Base-by-base conservation (phyloP, 2,329 filamentous ascomycete genomes). In the Mycosphaerelloides madeirae region DNA sequence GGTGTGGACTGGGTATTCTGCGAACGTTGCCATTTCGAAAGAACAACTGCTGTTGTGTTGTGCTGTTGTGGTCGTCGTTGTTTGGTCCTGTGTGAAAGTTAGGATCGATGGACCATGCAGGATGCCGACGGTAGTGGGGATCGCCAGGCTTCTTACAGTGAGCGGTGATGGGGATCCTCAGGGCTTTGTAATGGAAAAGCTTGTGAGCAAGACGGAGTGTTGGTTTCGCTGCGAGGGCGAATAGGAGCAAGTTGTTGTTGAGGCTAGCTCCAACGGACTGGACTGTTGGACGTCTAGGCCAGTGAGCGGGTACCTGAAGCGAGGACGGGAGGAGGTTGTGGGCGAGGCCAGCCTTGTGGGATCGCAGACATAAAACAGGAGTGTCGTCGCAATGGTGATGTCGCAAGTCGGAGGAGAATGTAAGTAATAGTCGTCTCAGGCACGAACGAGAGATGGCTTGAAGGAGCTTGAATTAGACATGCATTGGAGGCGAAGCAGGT, bases 21-120 rank as follows among this genome's bases (percentile, higher is more conserved):
- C 53, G 44, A 49, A 63, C 14, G 60, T 60, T 16, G 59, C 50
- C 61, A 64, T 64, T 41, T 14, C 43, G 34, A 29, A 29, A 20
- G 22, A 25, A 9, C 22, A 25, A 25, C 59, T 15, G 59, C 50
- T 59, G 63, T 64, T 41, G 16, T 43, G 34, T 29, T 29, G 31
- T 32, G 13, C 15, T 36, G 28, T 15, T 29, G 38, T 29, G 9
- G 13, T 19, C n/a, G 31, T 41, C 29, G 39, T 15, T 31, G 41
- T 19, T 15, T 18, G 28, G 18, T 25, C n/a, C 33, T 35, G 11
- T 12, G 8, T 19, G 33, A 16, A 19, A 19, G 33, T 35, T 18
- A 35, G 33, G 15, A 33, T 33, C 15, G 33, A 19, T 15, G 16
- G 33, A 35, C 19, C 31, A 35, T 25, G 22, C 15, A 35, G 16